Conservation (phyloP, 148 eudicot species). For the Hydrangea macrophylla region DNA sequence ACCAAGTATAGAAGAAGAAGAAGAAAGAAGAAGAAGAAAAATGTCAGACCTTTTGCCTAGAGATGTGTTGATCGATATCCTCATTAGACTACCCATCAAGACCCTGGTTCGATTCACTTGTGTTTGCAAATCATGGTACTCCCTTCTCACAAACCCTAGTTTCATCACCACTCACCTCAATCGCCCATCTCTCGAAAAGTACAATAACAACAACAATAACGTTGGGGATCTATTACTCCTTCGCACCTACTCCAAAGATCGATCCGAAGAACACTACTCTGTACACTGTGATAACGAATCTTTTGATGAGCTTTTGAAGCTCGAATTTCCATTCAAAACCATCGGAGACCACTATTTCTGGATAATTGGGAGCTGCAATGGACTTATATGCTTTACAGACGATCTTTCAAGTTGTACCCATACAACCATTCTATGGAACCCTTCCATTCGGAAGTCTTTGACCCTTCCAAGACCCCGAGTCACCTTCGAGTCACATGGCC, state of each 20-base stretch:
- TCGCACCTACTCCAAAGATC: neutral
- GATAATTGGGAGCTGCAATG: neutral
- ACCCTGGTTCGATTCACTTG: neutral
- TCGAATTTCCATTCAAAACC: neutral
- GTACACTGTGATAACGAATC: neutral
- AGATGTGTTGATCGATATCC: neutral
- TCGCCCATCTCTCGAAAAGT: neutral
- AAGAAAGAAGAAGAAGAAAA: no score
- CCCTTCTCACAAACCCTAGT: neutral
- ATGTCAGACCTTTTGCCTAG: neutral
- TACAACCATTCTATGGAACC: neutral
- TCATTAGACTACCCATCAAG: neutral
- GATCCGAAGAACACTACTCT: neutral
- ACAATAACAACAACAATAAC: neutral
- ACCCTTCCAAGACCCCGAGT: neutral
- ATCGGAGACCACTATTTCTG: neutral
- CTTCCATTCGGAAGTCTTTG: neutral
- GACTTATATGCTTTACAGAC: neutral
- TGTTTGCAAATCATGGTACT: neutral
- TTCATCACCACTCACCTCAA: neutral
- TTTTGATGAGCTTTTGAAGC: neutral
- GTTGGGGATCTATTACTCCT: neutral
- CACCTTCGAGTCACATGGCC: neutral
- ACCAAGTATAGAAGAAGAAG: no score
- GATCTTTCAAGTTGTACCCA: neutral